A percentile compares a stretch with the other conserved stretches of the same genome.
Evolutionary conservation across 345 rosid species (phyloP).

Genomic region (Stellera chamaejasme): DNA sequence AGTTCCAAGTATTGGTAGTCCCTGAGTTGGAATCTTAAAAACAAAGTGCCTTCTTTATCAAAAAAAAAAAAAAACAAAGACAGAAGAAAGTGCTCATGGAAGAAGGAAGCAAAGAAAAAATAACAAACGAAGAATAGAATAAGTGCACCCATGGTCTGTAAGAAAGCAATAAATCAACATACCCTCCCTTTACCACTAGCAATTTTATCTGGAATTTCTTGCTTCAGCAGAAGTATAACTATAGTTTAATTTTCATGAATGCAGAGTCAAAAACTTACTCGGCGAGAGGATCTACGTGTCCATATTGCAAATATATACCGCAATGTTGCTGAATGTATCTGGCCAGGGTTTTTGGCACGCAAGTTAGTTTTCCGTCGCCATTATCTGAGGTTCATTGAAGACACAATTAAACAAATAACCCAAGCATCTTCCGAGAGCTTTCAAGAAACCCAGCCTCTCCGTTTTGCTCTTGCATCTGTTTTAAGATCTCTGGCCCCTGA

Average conservation of each 20-base stretch:
- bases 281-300: slow-evolving; percentile 87
- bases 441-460: slow-evolving; percentile 86
- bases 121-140: too few relatives aligned
- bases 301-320: slow-evolving; percentile 90
- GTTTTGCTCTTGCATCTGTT: slow-evolving; percentile 89
- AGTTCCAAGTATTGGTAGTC: too few relatives aligned
- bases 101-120: too few relatives aligned
- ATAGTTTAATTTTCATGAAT: slow-evolving; percentile 11
- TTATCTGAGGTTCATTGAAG: slow-evolving; percentile 89
- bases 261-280: slow-evolving; percentile 79
- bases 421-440: slow-evolving; percentile 63
- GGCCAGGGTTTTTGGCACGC: slow-evolving; percentile 92
- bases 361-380: slow-evolving; percentile 84
- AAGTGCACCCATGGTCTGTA: too few relatives aligned
- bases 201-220: not conserved
- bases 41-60: too few relatives aligned
- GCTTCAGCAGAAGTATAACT: too few relatives aligned
- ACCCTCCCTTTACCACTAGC: slow-evolving; percentile 1
- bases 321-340: slow-evolving; percentile 83
- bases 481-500: slow-evolving; percentile 88
- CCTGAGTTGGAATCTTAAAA: too few relatives aligned
- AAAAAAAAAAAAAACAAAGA: too few relatives aligned
- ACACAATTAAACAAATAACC: slow-evolving; percentile 57
- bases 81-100: too few relatives aligned
- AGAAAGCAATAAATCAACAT: not conserved